Evolutionary conservation across 2,329 filamentous ascomycete genomes (phyloP), one percentile per base, ranked within the genome.

Genomic region (Diaporthe aspalathi): DNA sequence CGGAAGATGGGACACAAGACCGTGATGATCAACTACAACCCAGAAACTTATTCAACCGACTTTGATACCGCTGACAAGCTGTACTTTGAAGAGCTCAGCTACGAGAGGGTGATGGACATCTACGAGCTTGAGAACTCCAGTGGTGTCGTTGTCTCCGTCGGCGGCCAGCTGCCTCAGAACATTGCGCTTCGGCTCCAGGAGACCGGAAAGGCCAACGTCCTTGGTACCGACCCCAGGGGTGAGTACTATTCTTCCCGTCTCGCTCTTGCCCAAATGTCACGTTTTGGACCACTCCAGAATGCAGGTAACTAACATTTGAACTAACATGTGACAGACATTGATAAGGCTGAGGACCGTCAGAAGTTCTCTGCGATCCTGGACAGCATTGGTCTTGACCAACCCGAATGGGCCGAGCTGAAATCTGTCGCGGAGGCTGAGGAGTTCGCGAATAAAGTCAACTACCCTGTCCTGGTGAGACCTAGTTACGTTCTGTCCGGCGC

Each of bases 361-460:
- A 98, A 99, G 83, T 99, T 99, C 87, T 98, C 95, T 27, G 93
- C 95, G 78, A 98, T 98, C 74, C 88, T 99, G 56, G 96, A 99
- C 82, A 97, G 93, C 81, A 98, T 98, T 77, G 95, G 95, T 72
- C 91, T 99, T 70, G 95, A 98, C 80, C 96, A 99, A 84, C 96
- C 96, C 45, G 94, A 94, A 12, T 99, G 96, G 96, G 97, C 97
- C 83, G 96, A 99, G 82, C 90, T 98, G 49, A 97, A 93, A 38
- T 98, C 94, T 20, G 93, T 95, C 73, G 85, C 92, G 73, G 96
- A 93, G 24, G 96, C 95, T n/a, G 92, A 95, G 84, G 85, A 88
- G 74, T 99, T 98, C 77, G 95, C 94, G 65, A 85, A 94, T 16
- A 85, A 90, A 76, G 96, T 98, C 74, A 91, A 92, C 75, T 99